Evolutionary conservation across 768 basidiomycete species (phyloP), one percentile per base, ranked within the genome.

Genomic region (Kockovaella imperatae): DNA sequence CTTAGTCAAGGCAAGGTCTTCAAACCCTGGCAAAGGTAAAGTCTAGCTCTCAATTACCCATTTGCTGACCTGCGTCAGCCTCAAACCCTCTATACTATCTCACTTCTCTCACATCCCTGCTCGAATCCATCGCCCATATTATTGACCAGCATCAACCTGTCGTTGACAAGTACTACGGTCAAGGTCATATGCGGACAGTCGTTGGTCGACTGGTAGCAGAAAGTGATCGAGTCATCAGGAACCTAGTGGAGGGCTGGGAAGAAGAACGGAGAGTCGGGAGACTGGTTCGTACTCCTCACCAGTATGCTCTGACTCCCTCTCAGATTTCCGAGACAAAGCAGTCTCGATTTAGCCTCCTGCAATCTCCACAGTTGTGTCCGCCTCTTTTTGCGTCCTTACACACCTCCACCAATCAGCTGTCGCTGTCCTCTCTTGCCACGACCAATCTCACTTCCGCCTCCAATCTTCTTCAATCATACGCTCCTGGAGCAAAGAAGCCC

Each of bases 91-190:
- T 89, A 23, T 93, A 95, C 73, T 97, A 88, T 67, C 81, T 95
- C 54, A 83, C 87, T 2, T 79, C 83, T 10, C 74, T 99, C 46
- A 96, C 93, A 2, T 83, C 87, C 5, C 78, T 99, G 1, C 90
- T 97, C 57, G 95, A 99, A 73, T 85, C 83, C 47, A 84, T 99
- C 42, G 95, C 91, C 0, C 80, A 87, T 76, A 89, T 99, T 55
- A 83, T 99, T 18, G 89, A 93, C 60, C 95, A 99, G 63, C 95
- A 99, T 65, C 93, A 95, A 57, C 87, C 89, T 2, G 81, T 99
- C 4, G 91, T 99, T 1, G 93, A 96, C 66, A 97, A 95, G 72
- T 97, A 99, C 72, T 99, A 99, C 61, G 95, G 95, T 0, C 59
- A 70, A 7, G 86, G 88, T 0, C 84, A 84, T 68, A 97, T 97